phyloP scores from a whole-genome alignment of 768 basidiomycete genomes.

The Tylopilus sp. region DNA sequence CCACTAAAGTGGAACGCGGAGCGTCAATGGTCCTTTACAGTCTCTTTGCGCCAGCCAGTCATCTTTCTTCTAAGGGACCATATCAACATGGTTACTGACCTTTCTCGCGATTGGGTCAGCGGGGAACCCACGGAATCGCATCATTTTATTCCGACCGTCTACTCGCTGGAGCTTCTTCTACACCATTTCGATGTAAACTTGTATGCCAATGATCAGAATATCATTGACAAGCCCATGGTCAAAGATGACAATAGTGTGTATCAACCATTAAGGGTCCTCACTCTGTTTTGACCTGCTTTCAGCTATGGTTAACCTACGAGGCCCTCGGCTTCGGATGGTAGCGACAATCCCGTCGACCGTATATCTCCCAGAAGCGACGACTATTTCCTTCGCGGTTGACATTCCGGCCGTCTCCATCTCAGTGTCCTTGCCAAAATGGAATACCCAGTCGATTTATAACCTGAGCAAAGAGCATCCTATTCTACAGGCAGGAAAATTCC shows the following conservation, averaged over 20 bases:
- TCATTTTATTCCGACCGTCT: slow-evolving; percentile 81
- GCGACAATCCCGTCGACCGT: slow-evolving; percentile 63
- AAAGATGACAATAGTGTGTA: slow-evolving; percentile 78
- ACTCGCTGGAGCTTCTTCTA: slow-evolving; percentile 66
- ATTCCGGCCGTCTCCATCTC: slow-evolving; percentile 53
- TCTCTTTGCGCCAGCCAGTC: slow-evolving; percentile 67
- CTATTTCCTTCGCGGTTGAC: slow-evolving; percentile 61
- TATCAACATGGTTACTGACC: slow-evolving; percentile 89
- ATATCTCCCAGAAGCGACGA: slow-evolving; percentile 69
- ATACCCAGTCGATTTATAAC: slow-evolving; percentile 71
- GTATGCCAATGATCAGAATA: slow-evolving; percentile 94
- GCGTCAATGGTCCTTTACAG: slow-evolving; percentile 75
- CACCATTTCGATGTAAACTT: slow-evolving; percentile 74
- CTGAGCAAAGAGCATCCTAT: slow-evolving; percentile 59
- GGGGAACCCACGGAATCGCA: slow-evolving; percentile 79
- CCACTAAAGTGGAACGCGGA: slow-evolving; percentile 80
- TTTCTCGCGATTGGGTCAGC: slow-evolving; percentile 88
- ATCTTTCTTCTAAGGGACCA: slow-evolving; percentile 88
- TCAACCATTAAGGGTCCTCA: neutral
- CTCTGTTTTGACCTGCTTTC: slow-evolving; percentile 1
- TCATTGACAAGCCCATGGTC: slow-evolving; percentile 84
- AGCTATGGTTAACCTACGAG: slow-evolving; percentile 75
- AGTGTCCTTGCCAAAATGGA: slow-evolving; percentile 85
- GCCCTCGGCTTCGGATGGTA: slow-evolving; percentile 48
- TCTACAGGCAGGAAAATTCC: slow-evolving; percentile 54